Conservation (phyloP, 306 rosid species). For the Rosa chinensis region DNA sequence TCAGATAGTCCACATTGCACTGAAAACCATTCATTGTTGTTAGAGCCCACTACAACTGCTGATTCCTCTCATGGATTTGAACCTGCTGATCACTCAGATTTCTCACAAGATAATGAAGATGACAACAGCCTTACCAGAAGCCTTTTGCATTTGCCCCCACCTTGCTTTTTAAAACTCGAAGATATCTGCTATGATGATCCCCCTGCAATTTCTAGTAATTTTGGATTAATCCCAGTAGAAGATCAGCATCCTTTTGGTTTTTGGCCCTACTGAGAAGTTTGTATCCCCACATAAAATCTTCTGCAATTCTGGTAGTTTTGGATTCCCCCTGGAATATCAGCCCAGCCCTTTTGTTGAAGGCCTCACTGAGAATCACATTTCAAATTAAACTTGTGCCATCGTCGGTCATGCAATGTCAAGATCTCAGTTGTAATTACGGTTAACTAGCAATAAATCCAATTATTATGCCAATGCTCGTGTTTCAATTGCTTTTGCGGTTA, state of each 20-base stretch:
- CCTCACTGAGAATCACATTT: constrained; percentile 8
- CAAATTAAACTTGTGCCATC: no score
- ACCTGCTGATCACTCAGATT: constrained; percentile 61
- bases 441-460: constrained; percentile 39
- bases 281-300: background rate
- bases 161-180: constrained; percentile 52
- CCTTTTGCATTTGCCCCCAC: constrained; percentile 37
- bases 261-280: constrained; percentile 35
- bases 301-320: constrained; percentile 39
- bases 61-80: constrained; percentile 61
- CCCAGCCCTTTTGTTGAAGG: constrained; percentile 1
- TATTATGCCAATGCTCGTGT: background rate
- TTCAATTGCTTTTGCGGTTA: background rate
- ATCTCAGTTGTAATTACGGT: constrained; percentile 43
- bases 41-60: constrained; percentile 46
- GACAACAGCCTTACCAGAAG: constrained; percentile 33
- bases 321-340: constrained; percentile 12
- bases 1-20: constrained; percentile 64
- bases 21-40: constrained; percentile 52
- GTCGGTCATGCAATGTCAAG: constrained; percentile 1
- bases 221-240: constrained; percentile 46
- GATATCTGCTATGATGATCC: constrained; percentile 49
- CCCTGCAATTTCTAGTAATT: constrained; percentile 45
- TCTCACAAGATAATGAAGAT: constrained; percentile 78
- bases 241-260: constrained; percentile 57